These are phyloP conservation scores for Phaeosphaeriaceae sp. DNA, from an alignment of 2,329 filamentous ascomycete species.

Conservation along the genomic window DNA sequence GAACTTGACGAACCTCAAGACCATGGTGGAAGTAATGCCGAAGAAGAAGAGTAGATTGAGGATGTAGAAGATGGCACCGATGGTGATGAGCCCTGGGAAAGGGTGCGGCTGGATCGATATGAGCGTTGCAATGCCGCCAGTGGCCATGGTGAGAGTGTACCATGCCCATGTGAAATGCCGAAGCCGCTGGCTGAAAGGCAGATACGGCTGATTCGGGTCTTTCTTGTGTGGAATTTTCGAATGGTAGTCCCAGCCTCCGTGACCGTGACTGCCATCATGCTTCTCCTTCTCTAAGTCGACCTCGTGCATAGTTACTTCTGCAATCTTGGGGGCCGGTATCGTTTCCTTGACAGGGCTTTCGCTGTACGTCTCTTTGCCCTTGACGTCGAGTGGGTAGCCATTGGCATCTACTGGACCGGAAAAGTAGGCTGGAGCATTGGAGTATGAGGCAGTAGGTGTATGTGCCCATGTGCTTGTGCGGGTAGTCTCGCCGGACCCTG, in stretches of 20 bases:
- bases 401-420: slow-evolving; percentile 29
- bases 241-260: slow-evolving; percentile 29
- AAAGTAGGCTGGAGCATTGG: slow-evolving; percentile 28
- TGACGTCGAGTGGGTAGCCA: slow-evolving; percentile 35
- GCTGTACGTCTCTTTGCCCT: slow-evolving; percentile 24
- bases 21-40: slow-evolving; percentile 35
- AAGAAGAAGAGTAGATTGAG: slow-evolving; percentile 59
- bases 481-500: slow-evolving; percentile 30
- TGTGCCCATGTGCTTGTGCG: slow-evolving; percentile 40
- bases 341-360: slow-evolving; percentile 28
- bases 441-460: slow-evolving; percentile 29
- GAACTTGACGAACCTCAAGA: slow-evolving; percentile 55
- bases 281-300: slow-evolving; percentile 41
- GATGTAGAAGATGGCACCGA: slow-evolving; percentile 60
- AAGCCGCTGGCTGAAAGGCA: slow-evolving; percentile 36
- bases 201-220: slow-evolving; percentile 42
- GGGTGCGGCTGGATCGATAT: slow-evolving; percentile 52
- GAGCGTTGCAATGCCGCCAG: slow-evolving; percentile 55
- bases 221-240: slow-evolving; percentile 38
- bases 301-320: slow-evolving; percentile 22
- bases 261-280: slow-evolving; percentile 23
- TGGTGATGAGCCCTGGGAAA: slow-evolving; percentile 58
- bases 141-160: slow-evolving; percentile 58
- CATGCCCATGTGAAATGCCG: slow-evolving; percentile 57
- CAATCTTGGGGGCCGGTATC: slow-evolving; percentile 20